phyloP scores from a whole-genome alignment of 169 alveolate species.

The Plasmodium relictum region DNA sequence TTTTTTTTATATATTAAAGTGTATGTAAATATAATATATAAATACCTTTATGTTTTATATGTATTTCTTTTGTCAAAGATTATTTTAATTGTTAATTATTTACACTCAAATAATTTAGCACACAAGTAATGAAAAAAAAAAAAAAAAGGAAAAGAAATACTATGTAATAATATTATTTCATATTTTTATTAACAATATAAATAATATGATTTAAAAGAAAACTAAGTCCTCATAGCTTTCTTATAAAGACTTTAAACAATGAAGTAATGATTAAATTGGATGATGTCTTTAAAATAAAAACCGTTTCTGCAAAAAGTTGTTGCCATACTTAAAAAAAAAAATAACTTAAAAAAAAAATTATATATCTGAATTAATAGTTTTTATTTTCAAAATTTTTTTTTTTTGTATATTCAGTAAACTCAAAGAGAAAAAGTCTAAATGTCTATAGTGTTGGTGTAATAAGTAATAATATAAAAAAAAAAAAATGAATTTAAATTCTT shows the following conservation, averaged over 20 bases:
- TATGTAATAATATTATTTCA: background rate
- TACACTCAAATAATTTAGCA: conserved; percentile 61
- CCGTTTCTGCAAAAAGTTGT: conserved; percentile 26
- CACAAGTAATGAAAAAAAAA: conserved; percentile 32
- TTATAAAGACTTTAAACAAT: conserved; percentile 33
- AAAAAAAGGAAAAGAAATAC: too few species aligned
- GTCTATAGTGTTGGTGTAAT: conserved; percentile 53
- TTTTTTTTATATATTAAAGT: background rate
- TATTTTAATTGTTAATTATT: conserved; percentile 33
- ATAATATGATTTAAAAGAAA: conserved; percentile 8
- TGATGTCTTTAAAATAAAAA: conserved; percentile 31
- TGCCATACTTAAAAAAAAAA: background rate
- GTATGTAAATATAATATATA: background rate
- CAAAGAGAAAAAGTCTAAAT: conserved; percentile 34
- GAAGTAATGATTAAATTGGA: conserved; percentile 64
- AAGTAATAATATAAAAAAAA: conserved; percentile 28
- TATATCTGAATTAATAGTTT: background rate
- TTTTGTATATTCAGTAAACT: conserved; percentile 16
- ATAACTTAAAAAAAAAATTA: background rate
- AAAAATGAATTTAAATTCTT: background rate
- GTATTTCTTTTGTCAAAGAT: conserved; percentile 23
- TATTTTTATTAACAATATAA: background rate
- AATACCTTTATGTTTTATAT: background rate
- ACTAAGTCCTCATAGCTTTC: conserved; percentile 52
- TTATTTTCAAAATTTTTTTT: conserved; percentile 3